Base-by-base conservation (phyloP, 176 grass and related monocot species). In the Zizania latifolia region DNA sequence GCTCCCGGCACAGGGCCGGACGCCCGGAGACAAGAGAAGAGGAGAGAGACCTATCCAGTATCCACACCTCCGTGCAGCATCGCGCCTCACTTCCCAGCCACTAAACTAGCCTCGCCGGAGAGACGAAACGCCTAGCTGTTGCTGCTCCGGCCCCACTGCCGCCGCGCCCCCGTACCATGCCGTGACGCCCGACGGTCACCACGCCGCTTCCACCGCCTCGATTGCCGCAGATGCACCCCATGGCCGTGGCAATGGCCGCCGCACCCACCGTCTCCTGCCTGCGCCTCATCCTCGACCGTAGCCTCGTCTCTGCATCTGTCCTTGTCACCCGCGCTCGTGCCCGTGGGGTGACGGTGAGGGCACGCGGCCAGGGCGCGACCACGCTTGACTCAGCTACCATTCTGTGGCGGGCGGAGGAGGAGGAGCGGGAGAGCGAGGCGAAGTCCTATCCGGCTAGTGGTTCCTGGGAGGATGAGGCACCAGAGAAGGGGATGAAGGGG, bases 21-120 rank as follows among this genome's bases (percentile, higher is more conserved):
- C 72, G 54, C 37, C 4, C 46, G 56, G 38, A 13, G 53, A 79
- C 32, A 6, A 6, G 8, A 41, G 2, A 41, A 12, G 14, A 21
- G 19, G 19, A 21, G 12, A n/a, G 63, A 82, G 58, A 68, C 80
- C 79, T 88, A 88, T 88, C 86, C 86, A 72, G 75, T 88, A 88
- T 88, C 86, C 86, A 72, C 80, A 83, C 79, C 78, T 33, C 51
- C 68, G 62, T 56, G 80, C 75, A 34, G 41, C 69, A 54, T 19
- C 69, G 51, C 75, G 24, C 61, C 86, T 74, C 31, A 63, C 75
- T 44, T 69, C 80, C 75, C 75, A 88, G 69, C 86, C 80, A 88
- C 86, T 61, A 33, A 65, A 10, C 71, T 53, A 21, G 30, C 59
- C 36, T 17, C 55, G 46, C 62, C 63, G 53, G 16, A 27, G 71